Base-by-base conservation (phyloP, 2,329 filamentous ascomycete genomes). In the Verticillium zaregamsianum region DNA sequence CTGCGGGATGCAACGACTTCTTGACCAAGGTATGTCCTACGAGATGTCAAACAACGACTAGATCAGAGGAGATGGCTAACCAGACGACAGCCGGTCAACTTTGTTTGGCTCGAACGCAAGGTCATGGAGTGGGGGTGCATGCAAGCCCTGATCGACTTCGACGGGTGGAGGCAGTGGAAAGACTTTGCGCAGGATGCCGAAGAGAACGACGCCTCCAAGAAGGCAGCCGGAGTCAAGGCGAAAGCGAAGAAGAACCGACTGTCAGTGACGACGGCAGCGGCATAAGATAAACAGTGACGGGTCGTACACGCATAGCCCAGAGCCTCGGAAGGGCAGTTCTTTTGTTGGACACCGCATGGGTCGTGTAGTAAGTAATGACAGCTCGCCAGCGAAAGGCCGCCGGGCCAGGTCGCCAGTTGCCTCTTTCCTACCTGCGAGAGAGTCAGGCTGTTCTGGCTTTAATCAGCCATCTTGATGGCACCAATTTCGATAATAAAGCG, bases 101-200 rank as follows among this genome's bases (percentile, higher is more conserved):
- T 97, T 72, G 90, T 96, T 63, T 99, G 94, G 93, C 86, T 99
- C 31, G 92, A 97, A 74, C 88, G 94, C 62, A 99, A 99, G 76
- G 93, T 98, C 68, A 97, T 96, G 78, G 95, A 99, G 81, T 99
- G 95, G 95, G 95, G 95, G 61, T 98, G 95, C 80, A 99, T 99
- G 95, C 95, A 98, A 79, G 95, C 95, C 11, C 84, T 99, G 28
- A 98, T 99, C 71, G 95, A 99, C 79, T 98, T 95, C 73, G 94
- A 98, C 73, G 95, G 95, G 64, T 99, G 95, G 95, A 87, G 93
- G 61, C 92, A 92, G 75, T 99, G 95, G 95, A 97, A 97, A 74
- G 91, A 95, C 70, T 94, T 91, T 71, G 80, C 80, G 9, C 79
- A 81, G 62, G 78, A 80, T 63, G 73, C 73, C 5, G 77, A 80